A percentile compares a stretch with the other conserved stretches of the same genome.
Evolutionary conservation across 2,329 filamentous ascomycete genomes (phyloP).

Genomic region (Penicillium sp.): DNA sequence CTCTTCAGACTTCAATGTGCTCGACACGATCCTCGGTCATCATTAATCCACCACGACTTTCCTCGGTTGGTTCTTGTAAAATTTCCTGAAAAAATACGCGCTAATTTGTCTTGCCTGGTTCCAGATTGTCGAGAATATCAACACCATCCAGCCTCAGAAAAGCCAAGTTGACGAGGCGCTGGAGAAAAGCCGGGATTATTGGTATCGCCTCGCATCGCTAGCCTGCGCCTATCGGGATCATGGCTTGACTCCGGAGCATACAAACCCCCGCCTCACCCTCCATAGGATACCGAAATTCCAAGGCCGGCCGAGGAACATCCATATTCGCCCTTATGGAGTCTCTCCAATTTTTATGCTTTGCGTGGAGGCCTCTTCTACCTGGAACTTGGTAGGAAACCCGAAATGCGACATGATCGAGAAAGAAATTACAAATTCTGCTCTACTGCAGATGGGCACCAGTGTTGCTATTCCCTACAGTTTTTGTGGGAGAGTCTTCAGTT

Average conservation of each 20-base stretch:
- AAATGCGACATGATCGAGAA: conserved; percentile 9
- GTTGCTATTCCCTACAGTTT: conserved; percentile 10
- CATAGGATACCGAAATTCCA: conserved; percentile 12
- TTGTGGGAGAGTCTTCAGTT: conserved; percentile 1
- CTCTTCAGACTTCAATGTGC: not conserved
- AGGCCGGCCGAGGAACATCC: not conserved
- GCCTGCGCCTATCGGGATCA: not conserved
- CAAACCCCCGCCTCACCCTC: conserved; percentile 12
- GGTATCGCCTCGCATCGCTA: conserved; percentile 11
- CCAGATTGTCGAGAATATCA: not conserved
- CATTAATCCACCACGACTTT: not conserved
- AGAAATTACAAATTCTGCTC: not conserved
- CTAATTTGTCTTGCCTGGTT: not conserved
- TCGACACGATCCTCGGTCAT: not conserved
- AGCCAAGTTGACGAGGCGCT: not conserved
- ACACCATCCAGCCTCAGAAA: not conserved
- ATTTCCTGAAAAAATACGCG: not conserved
- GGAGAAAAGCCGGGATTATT: conserved; percentile 14
- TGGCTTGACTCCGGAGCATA: conserved; percentile 6
- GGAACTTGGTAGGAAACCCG: conserved; percentile 3
- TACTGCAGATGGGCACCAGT: conserved; percentile 8
- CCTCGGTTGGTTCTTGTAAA: not conserved
- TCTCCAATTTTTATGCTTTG: not conserved
- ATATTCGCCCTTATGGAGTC: not conserved
- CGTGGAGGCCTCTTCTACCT: conserved; percentile 9